phyloP scores from a whole-genome alignment of 192 early-diverging fungal species.

The Dissophora globulifera region DNA sequence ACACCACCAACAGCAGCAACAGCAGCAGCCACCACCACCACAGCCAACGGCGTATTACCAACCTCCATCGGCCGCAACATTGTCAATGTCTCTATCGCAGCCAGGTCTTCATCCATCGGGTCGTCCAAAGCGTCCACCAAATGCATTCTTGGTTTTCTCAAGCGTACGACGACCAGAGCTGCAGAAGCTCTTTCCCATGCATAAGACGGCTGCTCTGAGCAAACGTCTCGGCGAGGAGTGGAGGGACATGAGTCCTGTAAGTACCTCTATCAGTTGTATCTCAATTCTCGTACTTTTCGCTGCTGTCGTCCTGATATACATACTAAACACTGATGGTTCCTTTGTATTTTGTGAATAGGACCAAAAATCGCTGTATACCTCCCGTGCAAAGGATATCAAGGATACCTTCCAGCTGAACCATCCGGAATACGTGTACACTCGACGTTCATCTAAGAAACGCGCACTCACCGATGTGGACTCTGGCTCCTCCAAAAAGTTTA shows the following conservation, averaged over 20 bases:
- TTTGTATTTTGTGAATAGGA: conserved; percentile 39
- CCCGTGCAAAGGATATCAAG: conserved; percentile 67
- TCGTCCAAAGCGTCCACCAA: conserved; percentile 72
- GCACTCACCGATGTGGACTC: conserved; percentile 6
- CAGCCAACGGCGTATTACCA: conserved; percentile 29
- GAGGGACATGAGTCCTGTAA: conserved; percentile 61
- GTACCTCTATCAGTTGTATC: background rate
- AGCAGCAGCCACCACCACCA: conserved; percentile 29
- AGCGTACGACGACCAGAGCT: conserved; percentile 74
- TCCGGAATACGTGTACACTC: conserved; percentile 68
- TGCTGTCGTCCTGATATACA: too few species aligned
- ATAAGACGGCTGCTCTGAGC: conserved; percentile 73
- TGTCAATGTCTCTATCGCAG: conserved; percentile 13
- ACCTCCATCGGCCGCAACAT: background rate
- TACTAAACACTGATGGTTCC: too few species aligned
- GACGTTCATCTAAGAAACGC: conserved; percentile 58
- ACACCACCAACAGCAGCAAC: conserved; percentile 10
- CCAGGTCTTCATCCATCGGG: conserved; percentile 37
- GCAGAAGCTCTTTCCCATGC: conserved; percentile 63
- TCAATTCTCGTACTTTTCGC: background rate
- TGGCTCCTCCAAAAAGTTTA: conserved; percentile 38
- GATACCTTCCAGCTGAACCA: conserved; percentile 66
- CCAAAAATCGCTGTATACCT: conserved; percentile 65
- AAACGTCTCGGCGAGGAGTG: conserved; percentile 76
- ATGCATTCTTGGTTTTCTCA: conserved; percentile 74